Evolutionary conservation across 1,139 yeast genomes (phyloP), one percentile per base, ranked within the genome.

Genomic region (Protomyces macrosporus): DNA sequence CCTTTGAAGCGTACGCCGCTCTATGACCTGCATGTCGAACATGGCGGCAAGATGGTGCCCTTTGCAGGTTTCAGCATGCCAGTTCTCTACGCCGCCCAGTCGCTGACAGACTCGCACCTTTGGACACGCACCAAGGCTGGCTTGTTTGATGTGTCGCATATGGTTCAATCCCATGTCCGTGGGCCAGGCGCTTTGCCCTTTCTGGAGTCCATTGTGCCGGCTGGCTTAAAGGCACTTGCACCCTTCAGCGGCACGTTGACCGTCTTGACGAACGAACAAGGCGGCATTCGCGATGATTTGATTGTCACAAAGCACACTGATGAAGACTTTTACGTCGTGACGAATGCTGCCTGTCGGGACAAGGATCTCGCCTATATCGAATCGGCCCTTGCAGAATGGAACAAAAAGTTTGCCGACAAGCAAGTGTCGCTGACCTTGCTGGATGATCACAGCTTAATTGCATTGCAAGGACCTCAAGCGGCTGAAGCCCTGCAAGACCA

Each of bases 31-130:
- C 98, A 93, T 73, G 78, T 87, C 45, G 82, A 83, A 66, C 78
- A 84, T 59, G 93, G 91, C 4, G 98, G 91, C 12, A 90, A 88
- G 67, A 86, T 93, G 87, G 98, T 90, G 3, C 95, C 93, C 52
- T 93, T 89, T 76, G 98, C 98, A 35, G 97, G 97, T 16, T 93
- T 83, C 73, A 84, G 86, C 60, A 91, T 93, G 98, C 98, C 98
- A 1, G 91, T 93, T 10, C 77, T 90, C 56, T 93, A 91, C 78
- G 64, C 66, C 7, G 82, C 84, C 69, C 96, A 89, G 75, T 77
- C 90, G 3, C 98, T 91, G 75, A 85, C 90, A 57, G 96, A 90
- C 67, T 90, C 97, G 0, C 98, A 93, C 77, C 82, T 87, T 68
- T 93, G 98, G 97, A 95, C 93, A 0, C 84, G 98, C 74, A 73